Evolutionary conservation across 352 stramenopile species (phyloP).

Genomic region (Saprolegnia parasitica): DNA sequence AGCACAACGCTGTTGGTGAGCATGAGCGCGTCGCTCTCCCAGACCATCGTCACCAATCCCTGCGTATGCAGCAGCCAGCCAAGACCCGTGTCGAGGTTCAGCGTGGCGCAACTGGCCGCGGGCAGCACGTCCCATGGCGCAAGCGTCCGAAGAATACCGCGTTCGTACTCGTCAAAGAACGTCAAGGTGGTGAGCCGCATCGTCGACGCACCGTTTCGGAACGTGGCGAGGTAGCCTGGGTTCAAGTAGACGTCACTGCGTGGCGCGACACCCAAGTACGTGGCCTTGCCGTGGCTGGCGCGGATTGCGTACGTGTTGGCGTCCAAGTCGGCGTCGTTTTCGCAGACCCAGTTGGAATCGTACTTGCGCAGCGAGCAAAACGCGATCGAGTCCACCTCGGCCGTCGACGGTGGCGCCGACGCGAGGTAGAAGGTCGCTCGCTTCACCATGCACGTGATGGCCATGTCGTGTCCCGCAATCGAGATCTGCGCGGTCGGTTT

Average conservation of each 20-base stretch:
- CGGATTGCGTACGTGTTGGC: constrained; percentile 28
- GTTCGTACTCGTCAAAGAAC: constrained; percentile 31
- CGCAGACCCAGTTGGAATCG: constrained; percentile 31
- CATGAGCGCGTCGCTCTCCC: constrained; percentile 23
- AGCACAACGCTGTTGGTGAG: constrained; percentile 31
- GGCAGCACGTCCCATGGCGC: constrained; percentile 30
- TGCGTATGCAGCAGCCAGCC: constrained; percentile 31
- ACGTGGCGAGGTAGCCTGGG: constrained; percentile 21
- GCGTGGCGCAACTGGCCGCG: constrained; percentile 24
- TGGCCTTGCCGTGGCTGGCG: constrained; percentile 24
- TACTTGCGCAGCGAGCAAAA: constrained; percentile 29
- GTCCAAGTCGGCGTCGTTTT: constrained; percentile 31
- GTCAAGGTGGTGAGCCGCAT: constrained; percentile 22
- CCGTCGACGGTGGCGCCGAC: constrained; percentile 7
- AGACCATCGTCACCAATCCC: constrained; percentile 29
- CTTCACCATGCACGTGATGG: constrained; percentile 28
- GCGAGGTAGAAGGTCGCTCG: constrained; percentile 24
- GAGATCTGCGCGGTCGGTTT: constrained; percentile 28
- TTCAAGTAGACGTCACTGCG: constrained; percentile 31
- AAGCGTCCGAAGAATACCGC: constrained; percentile 27
- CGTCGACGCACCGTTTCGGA: constrained; percentile 10
- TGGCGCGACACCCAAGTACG: constrained; percentile 24
- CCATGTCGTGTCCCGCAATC: constrained; percentile 2
- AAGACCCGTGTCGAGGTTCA: constrained; percentile 20
- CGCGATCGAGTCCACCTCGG: constrained; percentile 27